A percentile compares a stretch with the other conserved stretches of the same genome.
Evolutionary conservation across 768 basidiomycete genomes (phyloP).

Genomic region (Amanita pallidorosea): DNA sequence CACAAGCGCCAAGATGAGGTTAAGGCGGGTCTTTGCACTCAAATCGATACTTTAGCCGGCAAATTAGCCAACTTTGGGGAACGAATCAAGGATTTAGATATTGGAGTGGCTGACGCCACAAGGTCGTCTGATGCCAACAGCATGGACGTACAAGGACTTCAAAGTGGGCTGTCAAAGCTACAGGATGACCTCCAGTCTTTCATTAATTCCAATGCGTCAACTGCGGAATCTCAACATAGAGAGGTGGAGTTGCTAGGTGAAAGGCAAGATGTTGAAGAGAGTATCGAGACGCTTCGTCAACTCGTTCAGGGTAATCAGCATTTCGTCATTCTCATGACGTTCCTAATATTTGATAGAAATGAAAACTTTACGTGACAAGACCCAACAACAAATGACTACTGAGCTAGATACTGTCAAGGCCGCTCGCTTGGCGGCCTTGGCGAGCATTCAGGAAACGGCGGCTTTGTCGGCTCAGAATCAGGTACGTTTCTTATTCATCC

Average conservation of each 20-base stretch:
- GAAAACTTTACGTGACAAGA: constrained; percentile 28
- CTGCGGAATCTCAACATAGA: constrained; percentile 2
- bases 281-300: constrained; percentile 23
- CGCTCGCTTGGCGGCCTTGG: constrained; percentile 16
- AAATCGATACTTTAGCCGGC: neutral
- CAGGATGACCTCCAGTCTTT: neutral
- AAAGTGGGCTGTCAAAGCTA: neutral
- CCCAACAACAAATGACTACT: constrained; percentile 32
- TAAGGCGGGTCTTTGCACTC: neutral
- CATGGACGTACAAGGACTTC: neutral
- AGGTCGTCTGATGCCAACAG: neutral
- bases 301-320: constrained; percentile 30
- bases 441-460: neutral
- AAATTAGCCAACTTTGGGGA: neutral
- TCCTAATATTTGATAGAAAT: constrained; percentile 25
- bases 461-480: neutral
- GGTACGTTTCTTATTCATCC: neutral
- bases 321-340: neutral
- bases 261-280: constrained; percentile 18
- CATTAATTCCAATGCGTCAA: neutral
- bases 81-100: neutral
- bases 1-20: neutral
- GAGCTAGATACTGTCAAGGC: constrained; percentile 33
- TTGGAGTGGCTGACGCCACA: neutral
- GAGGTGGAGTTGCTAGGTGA: constrained; percentile 7